Base-by-base conservation (phyloP, 2,329 filamentous ascomycete species). In the Amphichorda felina region DNA sequence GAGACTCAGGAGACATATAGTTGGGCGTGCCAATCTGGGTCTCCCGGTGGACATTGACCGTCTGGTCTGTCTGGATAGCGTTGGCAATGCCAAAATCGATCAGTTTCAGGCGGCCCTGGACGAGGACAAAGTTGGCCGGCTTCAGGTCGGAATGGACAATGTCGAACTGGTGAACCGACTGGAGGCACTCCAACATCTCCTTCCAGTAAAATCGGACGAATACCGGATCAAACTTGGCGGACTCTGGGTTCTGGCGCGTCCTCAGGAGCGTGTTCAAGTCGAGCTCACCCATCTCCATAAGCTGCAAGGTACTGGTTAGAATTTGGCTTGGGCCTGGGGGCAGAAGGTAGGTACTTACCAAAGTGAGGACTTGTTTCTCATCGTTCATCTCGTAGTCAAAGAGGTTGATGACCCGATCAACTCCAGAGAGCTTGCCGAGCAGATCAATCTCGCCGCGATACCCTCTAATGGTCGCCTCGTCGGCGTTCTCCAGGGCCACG, bases 81-180 rank as follows among this genome's bases (percentile, higher is more conserved):
- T 95, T 94, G 39, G 91, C 91, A 51, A 98, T 98, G 47, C 91
- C 91, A 55, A 98, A 98, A 60, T 98, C 91, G 50, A 98, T 98
- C 38, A 98, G 73, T 58, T 98, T 98, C 26, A 98, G 68, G 18
- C 81, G 75, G 17, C 91, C 91, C 51, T 87, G 78, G 14, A 94
- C 87, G 15, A 96, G 70, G 17, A 98, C 81, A 55, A 98, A 98
- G 55, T 98, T 98, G 48, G 88, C 88, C 1, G 91, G 91, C 58
- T 98, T 98, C 26, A 98, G 68, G 53, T 98, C 91, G 0, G 87
- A 94, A 60, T 98, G 91, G 3, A 98, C 91, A 43, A 98, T 88
- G 51, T 95, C 87, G 54, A 81, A 71, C 10, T 82, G 74, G 53
- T 98, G 91, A 1, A 98, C 87, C 1, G 89, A 76, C 45, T 84